These are phyloP conservation scores for Melocanna baccifera DNA, from an alignment of 176 grass and related monocot genomes.

Conservation along the genomic window DNA sequence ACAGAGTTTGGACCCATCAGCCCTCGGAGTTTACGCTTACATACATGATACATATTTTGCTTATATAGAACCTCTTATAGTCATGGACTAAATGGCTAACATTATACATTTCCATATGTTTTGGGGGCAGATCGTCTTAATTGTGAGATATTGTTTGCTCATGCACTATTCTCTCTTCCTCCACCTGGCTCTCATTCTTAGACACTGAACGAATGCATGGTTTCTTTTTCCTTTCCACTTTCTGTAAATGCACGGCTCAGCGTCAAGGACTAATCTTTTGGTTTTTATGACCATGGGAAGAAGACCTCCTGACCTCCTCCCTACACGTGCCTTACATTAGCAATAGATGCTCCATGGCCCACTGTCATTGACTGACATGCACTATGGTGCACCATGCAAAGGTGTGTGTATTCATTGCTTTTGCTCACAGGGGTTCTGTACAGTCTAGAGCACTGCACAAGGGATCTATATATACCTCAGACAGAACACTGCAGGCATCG, in stretches of 20 bases:
- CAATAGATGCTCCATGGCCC: neutral
- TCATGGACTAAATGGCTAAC: neutral
- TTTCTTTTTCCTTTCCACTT: neutral
- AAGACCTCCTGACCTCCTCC: neutral
- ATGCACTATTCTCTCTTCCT: neutral
- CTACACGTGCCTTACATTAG: neutral
- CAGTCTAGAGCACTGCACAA: neutral
- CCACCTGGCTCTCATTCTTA: neutral
- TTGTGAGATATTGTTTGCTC: neutral
- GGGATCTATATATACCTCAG: slow-evolving; percentile 8
- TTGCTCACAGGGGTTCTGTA: neutral
- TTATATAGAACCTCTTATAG: neutral
- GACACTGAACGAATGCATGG: neutral
- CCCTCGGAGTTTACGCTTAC: neutral
- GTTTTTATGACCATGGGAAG: neutral
- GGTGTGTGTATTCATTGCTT: neutral
- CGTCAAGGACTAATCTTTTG: neutral
- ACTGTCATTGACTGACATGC: neutral
- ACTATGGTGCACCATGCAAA: neutral
- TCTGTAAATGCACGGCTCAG: neutral
- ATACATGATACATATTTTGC: neutral
- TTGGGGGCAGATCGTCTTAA: neutral
- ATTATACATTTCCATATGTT: neutral
- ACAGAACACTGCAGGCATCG: neutral
- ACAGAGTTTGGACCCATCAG: neutral